Conservation (phyloP, 202 grass and related monocot genomes). For the Setaria viridis region DNA sequence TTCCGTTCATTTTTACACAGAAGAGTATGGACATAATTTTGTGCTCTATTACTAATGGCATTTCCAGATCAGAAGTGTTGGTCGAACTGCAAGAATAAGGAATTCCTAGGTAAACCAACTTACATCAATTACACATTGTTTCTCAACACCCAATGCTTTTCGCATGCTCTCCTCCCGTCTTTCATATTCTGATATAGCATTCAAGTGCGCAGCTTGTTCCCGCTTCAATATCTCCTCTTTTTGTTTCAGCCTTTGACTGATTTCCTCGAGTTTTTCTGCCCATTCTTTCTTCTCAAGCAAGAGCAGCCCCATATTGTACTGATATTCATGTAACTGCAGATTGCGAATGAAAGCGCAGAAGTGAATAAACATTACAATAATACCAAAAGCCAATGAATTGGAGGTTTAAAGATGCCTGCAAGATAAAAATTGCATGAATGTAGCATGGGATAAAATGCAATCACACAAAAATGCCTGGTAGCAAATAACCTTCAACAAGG, state of each 20-base stretch:
- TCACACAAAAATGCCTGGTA: background rate
- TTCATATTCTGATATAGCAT: constrained; percentile 79
- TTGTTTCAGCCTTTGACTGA: constrained; percentile 61
- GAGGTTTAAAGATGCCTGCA: background rate
- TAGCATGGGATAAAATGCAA: background rate
- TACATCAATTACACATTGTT: constrained; percentile 89
- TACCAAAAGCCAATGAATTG: constrained; percentile 5
- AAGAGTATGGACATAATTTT: background rate
- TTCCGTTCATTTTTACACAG: background rate
- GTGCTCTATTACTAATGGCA: background rate
- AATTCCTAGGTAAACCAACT: constrained; percentile 40
- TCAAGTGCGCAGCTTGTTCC: constrained; percentile 81
- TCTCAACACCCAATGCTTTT: constrained; percentile 83
- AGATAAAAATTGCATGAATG: background rate
- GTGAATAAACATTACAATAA: constrained; percentile 32
- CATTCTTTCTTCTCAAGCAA: constrained; percentile 98
- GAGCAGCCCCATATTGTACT: constrained; percentile 93
- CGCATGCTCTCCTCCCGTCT: constrained; percentile 73
- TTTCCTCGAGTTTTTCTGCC: constrained; percentile 71
- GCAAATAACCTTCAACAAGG: background rate
- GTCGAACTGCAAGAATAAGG: constrained; percentile 31
- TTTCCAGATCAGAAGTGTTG: background rate
- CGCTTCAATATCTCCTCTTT: constrained; percentile 80
- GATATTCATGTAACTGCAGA: constrained; percentile 88
- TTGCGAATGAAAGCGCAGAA: background rate